Evolutionary conservation across 1,139 yeast genomes (phyloP).

Genomic region (Nakaseomyces sp.): DNA sequence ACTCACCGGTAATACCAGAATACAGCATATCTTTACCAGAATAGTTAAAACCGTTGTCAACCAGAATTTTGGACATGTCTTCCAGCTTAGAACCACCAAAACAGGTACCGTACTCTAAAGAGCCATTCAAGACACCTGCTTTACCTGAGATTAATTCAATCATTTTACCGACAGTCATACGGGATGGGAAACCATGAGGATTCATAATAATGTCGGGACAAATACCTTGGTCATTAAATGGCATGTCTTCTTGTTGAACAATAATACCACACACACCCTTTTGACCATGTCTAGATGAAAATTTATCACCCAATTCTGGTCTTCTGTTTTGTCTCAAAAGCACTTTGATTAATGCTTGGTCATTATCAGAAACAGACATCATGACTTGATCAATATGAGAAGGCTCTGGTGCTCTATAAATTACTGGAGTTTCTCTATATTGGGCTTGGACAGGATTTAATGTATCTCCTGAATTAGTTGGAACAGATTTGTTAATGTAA

Average conservation of each 20-base stretch:
- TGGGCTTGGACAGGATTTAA: constrained; percentile 40
- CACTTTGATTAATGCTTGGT: constrained; percentile 88
- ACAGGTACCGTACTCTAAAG: constrained; percentile 93
- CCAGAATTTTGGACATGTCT: constrained; percentile 89
- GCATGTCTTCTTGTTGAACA: constrained; percentile 93
- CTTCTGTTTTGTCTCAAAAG: constrained; percentile 90
- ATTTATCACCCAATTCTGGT: constrained; percentile 96
- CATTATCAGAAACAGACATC: constrained; percentile 94
- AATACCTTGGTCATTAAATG: constrained; percentile 84
- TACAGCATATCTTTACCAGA: constrained; percentile 97
- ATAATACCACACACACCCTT: constrained; percentile 98
- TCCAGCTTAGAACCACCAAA: constrained; percentile 94
- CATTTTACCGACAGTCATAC: constrained; percentile 99
- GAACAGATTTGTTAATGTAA: constrained; percentile 85
- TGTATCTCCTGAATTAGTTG: constrained; percentile 72
- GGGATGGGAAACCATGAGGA: constrained; percentile 98
- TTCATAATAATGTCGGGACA: constrained; percentile 95
- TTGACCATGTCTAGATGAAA: constrained; percentile 95
- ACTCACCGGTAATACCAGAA: constrained; percentile 97
- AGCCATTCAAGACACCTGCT: constrained; percentile 92
- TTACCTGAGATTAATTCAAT: constrained; percentile 92
- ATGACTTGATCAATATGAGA: constrained; percentile 93
- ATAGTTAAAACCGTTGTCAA: constrained; percentile 86
- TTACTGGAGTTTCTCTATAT: constrained; percentile 84
- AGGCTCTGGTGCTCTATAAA: constrained; percentile 91